Evolutionary conservation across 768 basidiomycete species (phyloP).

Genomic region (Suillus spraguei): DNA sequence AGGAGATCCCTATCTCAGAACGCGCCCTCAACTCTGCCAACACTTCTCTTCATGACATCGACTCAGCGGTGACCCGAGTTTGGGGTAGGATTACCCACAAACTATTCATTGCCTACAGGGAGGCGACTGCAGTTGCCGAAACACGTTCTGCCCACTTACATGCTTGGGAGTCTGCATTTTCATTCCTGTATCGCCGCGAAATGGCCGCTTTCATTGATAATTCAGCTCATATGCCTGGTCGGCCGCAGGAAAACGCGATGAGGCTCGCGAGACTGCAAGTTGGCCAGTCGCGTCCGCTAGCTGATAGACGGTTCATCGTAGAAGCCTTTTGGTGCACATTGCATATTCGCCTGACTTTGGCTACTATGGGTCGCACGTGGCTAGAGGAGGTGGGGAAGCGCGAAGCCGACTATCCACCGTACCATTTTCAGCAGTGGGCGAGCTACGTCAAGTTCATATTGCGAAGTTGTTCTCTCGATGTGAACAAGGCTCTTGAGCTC

Average conservation of each 20-base stretch:
- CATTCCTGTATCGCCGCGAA: conserved; percentile 53
- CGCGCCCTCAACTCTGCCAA: conserved; percentile 31
- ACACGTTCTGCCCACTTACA: conserved; percentile 56
- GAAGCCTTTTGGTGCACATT: conserved; percentile 62
- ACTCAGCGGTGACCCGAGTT: conserved; percentile 29
- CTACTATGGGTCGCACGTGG: conserved; percentile 45
- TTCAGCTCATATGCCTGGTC: conserved; percentile 38
- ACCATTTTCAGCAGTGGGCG: conserved; percentile 42
- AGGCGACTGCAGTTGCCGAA: conserved; percentile 41
- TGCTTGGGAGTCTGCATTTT: conserved; percentile 64
- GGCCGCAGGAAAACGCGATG: conserved; percentile 53
- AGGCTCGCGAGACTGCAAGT: conserved; percentile 51
- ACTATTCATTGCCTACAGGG: conserved; percentile 42
- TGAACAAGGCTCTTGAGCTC: conserved; percentile 45
- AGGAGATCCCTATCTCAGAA: conserved; percentile 27
- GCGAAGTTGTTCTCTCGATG: conserved; percentile 48
- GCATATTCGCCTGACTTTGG: conserved; percentile 53
- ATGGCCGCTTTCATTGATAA: conserved; percentile 35
- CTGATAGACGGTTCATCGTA: conserved; percentile 59
- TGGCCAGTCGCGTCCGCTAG: conserved; percentile 58
- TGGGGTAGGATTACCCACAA: conserved; percentile 44
- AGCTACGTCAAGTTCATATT: conserved; percentile 49
- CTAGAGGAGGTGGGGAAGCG: conserved; percentile 35
- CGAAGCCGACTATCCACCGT: conserved; percentile 20
- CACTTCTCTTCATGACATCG: conserved; percentile 30